These are phyloP conservation scores for Lactarius indigo DNA, from an alignment of 768 basidiomycete species.

Conservation along the genomic window DNA sequence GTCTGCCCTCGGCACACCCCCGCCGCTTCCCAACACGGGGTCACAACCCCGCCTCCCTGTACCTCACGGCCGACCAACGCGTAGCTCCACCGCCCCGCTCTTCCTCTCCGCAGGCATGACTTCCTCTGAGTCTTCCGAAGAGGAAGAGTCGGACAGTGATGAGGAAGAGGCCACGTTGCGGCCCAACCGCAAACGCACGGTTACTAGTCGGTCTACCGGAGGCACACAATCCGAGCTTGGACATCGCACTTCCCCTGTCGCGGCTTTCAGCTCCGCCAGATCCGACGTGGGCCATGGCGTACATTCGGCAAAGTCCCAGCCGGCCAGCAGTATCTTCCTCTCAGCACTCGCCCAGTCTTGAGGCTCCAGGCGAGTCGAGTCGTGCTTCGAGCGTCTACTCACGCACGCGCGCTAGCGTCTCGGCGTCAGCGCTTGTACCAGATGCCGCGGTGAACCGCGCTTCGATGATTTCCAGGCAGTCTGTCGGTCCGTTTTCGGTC, in stretches of 20 bases:
- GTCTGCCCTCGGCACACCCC: constrained; percentile 9
- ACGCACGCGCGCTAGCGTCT: constrained; percentile 50
- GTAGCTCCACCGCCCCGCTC: constrained; percentile 23
- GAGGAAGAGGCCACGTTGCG: constrained; percentile 35
- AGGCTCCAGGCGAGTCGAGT: constrained; percentile 3
- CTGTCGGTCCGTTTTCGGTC: constrained; percentile 8
- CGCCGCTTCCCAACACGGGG: neutral
- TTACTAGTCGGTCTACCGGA: constrained; percentile 24
- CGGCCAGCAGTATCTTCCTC: neutral
- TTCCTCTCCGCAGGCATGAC: constrained; percentile 32
- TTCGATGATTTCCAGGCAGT: constrained; percentile 32
- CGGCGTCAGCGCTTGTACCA: constrained; percentile 55
- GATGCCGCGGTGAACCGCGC: constrained; percentile 50
- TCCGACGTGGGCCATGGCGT: constrained; percentile 23
- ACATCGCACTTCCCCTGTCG: constrained; percentile 22
- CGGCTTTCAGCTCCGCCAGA: neutral
- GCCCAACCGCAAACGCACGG: constrained; percentile 35
- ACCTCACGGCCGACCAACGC: constrained; percentile 4
- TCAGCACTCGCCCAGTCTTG: neutral
- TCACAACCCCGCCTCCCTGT: constrained; percentile 6
- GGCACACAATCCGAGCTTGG: constrained; percentile 30
- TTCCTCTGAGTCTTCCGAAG: constrained; percentile 37
- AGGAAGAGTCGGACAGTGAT: constrained; percentile 34
- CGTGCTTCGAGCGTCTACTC: constrained; percentile 26
- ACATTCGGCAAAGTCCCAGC: neutral